These are phyloP conservation scores for Articulospora tetracladia DNA, from an alignment of 495 filamentous ascomycete genomes.

Conservation along the genomic window DNA sequence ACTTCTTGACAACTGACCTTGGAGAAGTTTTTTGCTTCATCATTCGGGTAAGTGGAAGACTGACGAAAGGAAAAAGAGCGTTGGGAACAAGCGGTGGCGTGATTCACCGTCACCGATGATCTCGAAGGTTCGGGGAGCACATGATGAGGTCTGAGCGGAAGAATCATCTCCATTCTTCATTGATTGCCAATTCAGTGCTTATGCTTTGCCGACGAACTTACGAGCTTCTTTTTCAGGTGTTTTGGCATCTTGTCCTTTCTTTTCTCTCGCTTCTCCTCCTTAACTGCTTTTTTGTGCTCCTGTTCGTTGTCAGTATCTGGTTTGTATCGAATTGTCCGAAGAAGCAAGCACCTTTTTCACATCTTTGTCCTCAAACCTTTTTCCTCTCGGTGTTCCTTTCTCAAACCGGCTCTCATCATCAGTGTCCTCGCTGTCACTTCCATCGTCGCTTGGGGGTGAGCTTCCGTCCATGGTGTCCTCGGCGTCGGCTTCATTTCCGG, in stretches of 20 bases:
- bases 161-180: neutral
- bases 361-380: slow-evolving; percentile 88
- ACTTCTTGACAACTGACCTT: neutral
- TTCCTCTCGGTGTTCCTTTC: slow-evolving; percentile 73
- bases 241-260: slow-evolving; percentile 95
- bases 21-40: slow-evolving; percentile 15
- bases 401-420: slow-evolving; percentile 48
- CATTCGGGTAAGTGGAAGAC: neutral
- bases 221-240: slow-evolving; percentile 79
- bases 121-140: too few species aligned
- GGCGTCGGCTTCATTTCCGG: slow-evolving; percentile 28
- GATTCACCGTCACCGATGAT: too few species aligned
- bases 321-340: slow-evolving; percentile 18
- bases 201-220: slow-evolving; percentile 32
- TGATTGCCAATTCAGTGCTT: slow-evolving; percentile 25
- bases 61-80: neutral
- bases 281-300: slow-evolving; percentile 84
- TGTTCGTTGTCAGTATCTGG: slow-evolving; percentile 21
- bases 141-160: neutral
- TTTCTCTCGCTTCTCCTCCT: slow-evolving; percentile 90
- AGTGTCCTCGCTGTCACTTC: slow-evolving; percentile 48
- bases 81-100: too few species aligned
- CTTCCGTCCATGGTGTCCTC: slow-evolving; percentile 36
- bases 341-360: slow-evolving; percentile 58
- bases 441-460: slow-evolving; percentile 26